Percentiles rank a stretch among this genome's conserved stretches.
Evolutionary conservation across 2,329 filamentous ascomycete genomes (phyloP).

Genomic region (Penicillium capsulatum): DNA sequence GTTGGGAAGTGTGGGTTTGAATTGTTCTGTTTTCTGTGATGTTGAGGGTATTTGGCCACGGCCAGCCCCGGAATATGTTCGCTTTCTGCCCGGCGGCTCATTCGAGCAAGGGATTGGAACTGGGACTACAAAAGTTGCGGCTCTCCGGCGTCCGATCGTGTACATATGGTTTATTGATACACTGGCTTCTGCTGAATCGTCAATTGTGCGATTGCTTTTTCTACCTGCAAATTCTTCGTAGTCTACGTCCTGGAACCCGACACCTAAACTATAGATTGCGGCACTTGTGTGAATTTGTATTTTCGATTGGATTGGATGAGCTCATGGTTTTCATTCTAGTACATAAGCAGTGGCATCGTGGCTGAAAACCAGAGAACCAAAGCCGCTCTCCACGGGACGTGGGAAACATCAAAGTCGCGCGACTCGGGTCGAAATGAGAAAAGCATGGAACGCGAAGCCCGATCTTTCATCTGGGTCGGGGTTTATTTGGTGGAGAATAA

Average conservation of each 20-base stretch:
- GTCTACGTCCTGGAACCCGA: no score
- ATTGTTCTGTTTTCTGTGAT: constrained; percentile 1
- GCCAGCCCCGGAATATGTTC: constrained; percentile 1
- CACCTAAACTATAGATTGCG: no score
- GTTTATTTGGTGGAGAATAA: not conserved
- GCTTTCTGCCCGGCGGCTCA: constrained; percentile 9
- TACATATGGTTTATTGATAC: constrained; percentile 27
- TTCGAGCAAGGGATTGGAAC: constrained; percentile 10
- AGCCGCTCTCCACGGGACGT: constrained; percentile 24
- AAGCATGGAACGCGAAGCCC: constrained; percentile 7
- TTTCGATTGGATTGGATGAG: constrained; percentile 5
- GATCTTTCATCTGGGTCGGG: constrained; percentile 6
- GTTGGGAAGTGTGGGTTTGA: not conserved
- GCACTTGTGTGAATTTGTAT: constrained; percentile 4
- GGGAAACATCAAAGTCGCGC: constrained; percentile 16
- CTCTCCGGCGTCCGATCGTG: constrained; percentile 22
- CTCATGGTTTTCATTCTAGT: constrained; percentile 25
- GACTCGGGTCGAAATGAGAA: constrained; percentile 8
- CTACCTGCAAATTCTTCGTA: no score
- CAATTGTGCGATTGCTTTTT: no score
- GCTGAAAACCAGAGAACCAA: constrained; percentile 4
- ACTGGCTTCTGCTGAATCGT: constrained; percentile 9
- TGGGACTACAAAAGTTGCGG: constrained; percentile 23
- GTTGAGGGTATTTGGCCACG: not conserved
- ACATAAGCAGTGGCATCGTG: constrained; percentile 15